These are phyloP conservation scores for Penium margaritaceum DNA, from an alignment of 139 green algal species.

Conservation along the genomic window DNA sequence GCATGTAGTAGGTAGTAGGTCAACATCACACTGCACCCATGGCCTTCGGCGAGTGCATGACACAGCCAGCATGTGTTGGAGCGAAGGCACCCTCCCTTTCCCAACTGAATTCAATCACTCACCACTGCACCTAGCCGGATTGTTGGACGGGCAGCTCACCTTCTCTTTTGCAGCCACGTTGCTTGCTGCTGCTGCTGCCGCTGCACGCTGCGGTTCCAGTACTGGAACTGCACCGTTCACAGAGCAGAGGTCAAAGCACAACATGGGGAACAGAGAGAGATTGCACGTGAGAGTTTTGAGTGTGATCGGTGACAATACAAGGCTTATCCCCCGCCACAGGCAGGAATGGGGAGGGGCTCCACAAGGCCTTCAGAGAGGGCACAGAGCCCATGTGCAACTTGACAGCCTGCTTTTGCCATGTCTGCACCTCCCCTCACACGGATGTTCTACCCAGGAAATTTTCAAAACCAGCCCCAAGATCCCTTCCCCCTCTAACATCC, in stretches of 20 bases:
- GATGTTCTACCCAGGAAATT: no score
- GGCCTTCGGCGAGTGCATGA: background rate
- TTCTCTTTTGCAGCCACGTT: conserved; percentile 72
- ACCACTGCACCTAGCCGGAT: background rate
- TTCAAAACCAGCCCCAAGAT: background rate
- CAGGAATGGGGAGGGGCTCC: background rate
- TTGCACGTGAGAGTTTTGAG: background rate
- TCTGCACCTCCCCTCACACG: no score
- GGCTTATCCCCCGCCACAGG: background rate
- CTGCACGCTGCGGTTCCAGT: conserved; percentile 68
- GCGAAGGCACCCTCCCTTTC: background rate
- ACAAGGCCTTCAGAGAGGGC: no score
- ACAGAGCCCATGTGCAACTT: no score
- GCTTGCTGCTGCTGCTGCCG: conserved; percentile 64
- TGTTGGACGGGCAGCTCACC: conserved; percentile 2
- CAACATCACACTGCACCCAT: no score
- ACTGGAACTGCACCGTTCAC: conserved; percentile 42
- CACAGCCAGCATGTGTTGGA: background rate
- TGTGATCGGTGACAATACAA: background rate
- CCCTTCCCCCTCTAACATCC: background rate
- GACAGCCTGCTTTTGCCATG: no score
- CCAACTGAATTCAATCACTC: background rate
- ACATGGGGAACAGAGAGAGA: background rate
- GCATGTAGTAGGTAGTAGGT: no score
- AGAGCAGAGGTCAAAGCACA: background rate